These are phyloP conservation scores for Arctium minus DNA, from an alignment of 129 eudicot species.

Conservation along the genomic window DNA sequence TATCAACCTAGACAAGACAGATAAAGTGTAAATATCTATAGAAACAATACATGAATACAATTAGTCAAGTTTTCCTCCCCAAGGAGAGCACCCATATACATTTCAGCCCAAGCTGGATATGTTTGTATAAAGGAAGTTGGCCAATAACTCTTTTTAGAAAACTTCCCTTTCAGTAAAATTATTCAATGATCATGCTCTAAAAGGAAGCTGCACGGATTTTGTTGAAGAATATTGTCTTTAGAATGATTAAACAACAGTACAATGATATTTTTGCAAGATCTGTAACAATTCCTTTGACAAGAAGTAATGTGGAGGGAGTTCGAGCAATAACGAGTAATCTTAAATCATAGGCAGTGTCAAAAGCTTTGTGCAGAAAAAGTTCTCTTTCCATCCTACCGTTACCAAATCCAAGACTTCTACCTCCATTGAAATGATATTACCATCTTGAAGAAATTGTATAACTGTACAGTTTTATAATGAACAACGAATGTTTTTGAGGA, in stretches of 20 bases:
- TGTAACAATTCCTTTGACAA: neutral
- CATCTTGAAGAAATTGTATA: neutral
- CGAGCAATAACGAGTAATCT: neutral
- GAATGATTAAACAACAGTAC: neutral
- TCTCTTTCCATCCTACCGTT: neutral
- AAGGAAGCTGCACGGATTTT: neutral
- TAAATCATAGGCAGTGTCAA: neutral
- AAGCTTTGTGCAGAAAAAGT: neutral
- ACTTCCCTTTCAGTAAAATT: neutral
- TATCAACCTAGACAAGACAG: neutral
- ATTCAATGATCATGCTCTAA: neutral
- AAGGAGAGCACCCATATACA: neutral
- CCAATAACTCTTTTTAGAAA: neutral
- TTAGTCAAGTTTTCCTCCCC: neutral
- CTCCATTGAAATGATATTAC: neutral
- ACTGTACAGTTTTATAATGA: neutral
- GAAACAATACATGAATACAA: neutral
- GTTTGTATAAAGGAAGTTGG: neutral
- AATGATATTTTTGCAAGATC: neutral
- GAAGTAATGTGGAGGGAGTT: neutral
- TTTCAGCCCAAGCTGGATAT: neutral
- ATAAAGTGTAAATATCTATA: neutral
- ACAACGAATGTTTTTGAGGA: neutral
- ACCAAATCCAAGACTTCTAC: neutral
- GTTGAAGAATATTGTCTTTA: neutral